Conservation (phyloP, 345 rosid genomes). For the Stellera chamaejasme region DNA sequence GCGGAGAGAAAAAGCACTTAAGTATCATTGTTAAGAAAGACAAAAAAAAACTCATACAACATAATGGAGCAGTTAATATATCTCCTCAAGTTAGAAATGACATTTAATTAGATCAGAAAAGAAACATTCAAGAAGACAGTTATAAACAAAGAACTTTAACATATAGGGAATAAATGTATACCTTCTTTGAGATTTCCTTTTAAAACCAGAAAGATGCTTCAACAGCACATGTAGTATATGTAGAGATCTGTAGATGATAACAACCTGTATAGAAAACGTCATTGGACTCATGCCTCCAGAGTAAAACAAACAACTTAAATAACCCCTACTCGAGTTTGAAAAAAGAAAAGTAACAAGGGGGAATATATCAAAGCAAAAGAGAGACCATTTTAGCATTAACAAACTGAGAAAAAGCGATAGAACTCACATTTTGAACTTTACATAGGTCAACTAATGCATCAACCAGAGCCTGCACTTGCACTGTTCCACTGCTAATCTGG, state of each 20-base stretch:
- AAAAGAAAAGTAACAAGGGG: neutral
- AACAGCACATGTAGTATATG: slow-evolving; percentile 42
- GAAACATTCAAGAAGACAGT: no score
- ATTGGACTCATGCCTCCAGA: slow-evolving; percentile 2
- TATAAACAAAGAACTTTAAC: no score
- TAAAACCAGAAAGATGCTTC: slow-evolving; percentile 47
- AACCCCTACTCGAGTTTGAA: neutral
- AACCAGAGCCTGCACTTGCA: slow-evolving; percentile 48
- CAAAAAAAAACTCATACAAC: no score
- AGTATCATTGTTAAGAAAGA: no score
- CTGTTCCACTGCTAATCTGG: slow-evolving; percentile 64
- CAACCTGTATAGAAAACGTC: slow-evolving; percentile 36
- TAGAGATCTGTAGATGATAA: slow-evolving; percentile 50
- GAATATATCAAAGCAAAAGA: neutral
- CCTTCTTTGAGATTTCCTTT: slow-evolving; percentile 46
- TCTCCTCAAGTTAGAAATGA: no score
- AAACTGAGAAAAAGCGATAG: neutral
- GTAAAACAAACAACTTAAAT: slow-evolving; percentile 7
- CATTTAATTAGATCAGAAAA: no score
- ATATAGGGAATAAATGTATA: slow-evolving; percentile 15
- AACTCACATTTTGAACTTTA: slow-evolving; percentile 49
- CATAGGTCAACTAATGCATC: slow-evolving; percentile 69
- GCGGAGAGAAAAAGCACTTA: no score
- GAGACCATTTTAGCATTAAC: neutral
- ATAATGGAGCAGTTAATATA: no score